Evolutionary conservation across 1,284 basidiomycete species (phyloP), one percentile per base, ranked within the genome.

Genomic region (Trametes sp.): DNA sequence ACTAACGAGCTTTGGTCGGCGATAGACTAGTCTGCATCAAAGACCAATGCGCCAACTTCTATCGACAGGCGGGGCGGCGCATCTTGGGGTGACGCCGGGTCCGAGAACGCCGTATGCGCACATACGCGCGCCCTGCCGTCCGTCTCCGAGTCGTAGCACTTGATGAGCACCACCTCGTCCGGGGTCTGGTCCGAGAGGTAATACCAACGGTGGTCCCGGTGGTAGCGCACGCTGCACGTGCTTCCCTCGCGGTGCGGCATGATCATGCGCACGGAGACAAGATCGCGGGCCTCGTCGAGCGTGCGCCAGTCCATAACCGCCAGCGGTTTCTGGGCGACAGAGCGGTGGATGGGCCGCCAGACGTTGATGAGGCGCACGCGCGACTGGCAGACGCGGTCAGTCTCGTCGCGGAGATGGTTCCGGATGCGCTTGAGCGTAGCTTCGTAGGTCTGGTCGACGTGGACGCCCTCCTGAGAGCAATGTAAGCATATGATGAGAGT

Each of bases 291-390:
- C 1, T 66, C 57, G 57, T 77, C 64, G 21, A 85, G 69, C 2
- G 77, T 74, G 42, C 78, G 75, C 49, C 74, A 81, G 66, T 85
- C 84, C 0, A 76, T 77, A 2, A 84, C 70, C 0, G 80, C 81
- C 42, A 87, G 78, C 0, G 85, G 85, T 62, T 72, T 73, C 63
- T 86, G 81, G 16, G 76, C 72, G 16, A 81, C 82, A 1, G 80
- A 61, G 46, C 81, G 74, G 4, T 68, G 73, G 57, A 86, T 79
- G 2, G 84, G 84, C 21, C 83, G 76, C 84, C 84, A 85, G 57
- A 84, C 77, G 69, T 85, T 86, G 77, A 85, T 81, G 62, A 85
- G 77, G 60, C 81, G 81, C 42, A 81, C 86, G 29, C 88, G 84
- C 16, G 76, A 75, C 59, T 80, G 70, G 28, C 85, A 75, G 9